These are phyloP conservation scores for Populus nigra DNA, from an alignment of 345 rosid species.

Conservation along the genomic window DNA sequence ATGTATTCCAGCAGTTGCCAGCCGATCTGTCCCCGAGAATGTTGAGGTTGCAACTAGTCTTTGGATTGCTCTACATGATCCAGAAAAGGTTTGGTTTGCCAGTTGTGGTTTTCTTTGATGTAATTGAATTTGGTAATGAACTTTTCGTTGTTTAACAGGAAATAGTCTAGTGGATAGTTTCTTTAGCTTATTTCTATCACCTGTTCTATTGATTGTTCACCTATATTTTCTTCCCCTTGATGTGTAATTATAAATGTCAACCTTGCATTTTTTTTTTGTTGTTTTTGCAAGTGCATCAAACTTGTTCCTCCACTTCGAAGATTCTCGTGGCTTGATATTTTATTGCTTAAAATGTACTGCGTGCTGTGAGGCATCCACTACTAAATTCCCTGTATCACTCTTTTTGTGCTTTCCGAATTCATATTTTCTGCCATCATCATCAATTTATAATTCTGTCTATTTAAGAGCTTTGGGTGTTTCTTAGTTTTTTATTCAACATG, in stretches of 20 bases:
- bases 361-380: too few relatives aligned
- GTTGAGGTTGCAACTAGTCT: constrained; percentile 79
- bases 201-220: not conserved
- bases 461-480: too few relatives aligned
- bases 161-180: too few relatives aligned
- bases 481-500: too few relatives aligned
- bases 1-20: constrained; percentile 85
- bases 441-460: too few relatives aligned
- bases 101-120: not conserved
- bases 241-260: too few relatives aligned
- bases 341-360: not conserved
- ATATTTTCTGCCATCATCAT: too few relatives aligned
- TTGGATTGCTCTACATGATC: constrained; percentile 95
- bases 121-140: not conserved
- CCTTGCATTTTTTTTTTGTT: not conserved
- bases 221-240: too few relatives aligned
- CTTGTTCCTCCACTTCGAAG: not conserved
- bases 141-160: too few relatives aligned
- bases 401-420: too few relatives aligned
- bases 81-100: constrained; percentile 67
- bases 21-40: constrained; percentile 63
- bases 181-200: not conserved
- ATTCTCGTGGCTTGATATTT: not conserved
- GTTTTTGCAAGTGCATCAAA: not conserved
- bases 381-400: too few relatives aligned